Conservation (phyloP, 495 filamentous ascomycete species). For the Penicillium verhagenii region DNA sequence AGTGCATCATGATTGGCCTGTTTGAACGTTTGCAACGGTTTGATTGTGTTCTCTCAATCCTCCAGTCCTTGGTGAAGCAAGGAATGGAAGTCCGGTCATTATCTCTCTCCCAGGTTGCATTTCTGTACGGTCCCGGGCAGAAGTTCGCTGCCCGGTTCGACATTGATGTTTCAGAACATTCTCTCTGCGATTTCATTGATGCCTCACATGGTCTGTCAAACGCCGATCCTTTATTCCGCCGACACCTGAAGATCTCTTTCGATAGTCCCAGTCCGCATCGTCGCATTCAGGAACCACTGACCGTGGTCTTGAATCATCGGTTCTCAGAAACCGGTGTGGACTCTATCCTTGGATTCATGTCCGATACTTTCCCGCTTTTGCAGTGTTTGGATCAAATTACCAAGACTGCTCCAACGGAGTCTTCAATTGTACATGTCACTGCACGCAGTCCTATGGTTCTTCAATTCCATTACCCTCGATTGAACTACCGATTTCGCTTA, state of each 20-base stretch:
- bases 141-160: conserved; percentile 32
- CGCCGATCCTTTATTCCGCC: conserved; percentile 28
- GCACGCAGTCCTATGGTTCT: conserved; percentile 44
- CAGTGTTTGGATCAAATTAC: conserved; percentile 55
- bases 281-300: conserved; percentile 64
- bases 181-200: conserved; percentile 21
- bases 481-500: conserved; percentile 39
- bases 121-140: conserved; percentile 35
- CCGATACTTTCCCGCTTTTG: conserved; percentile 67
- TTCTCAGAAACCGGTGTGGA: conserved; percentile 51
- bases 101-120: conserved; percentile 38
- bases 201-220: conserved; percentile 22
- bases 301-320: conserved; percentile 55
- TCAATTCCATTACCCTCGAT: conserved; percentile 42
- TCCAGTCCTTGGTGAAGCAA: conserved; percentile 37
- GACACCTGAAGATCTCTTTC: conserved; percentile 45
- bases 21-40: conserved; percentile 43
- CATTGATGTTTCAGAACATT: conserved; percentile 24
- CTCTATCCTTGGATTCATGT: conserved; percentile 51
- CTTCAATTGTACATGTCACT: conserved; percentile 35
- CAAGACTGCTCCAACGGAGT: conserved; percentile 22
- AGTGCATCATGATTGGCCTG: conserved; percentile 33
- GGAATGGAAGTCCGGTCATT: conserved; percentile 33
- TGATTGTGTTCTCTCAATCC: conserved; percentile 41
- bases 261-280: conserved; percentile 72